Base-by-base conservation (phyloP, 257 asterid genomes). In the Plantago ovata region DNA sequence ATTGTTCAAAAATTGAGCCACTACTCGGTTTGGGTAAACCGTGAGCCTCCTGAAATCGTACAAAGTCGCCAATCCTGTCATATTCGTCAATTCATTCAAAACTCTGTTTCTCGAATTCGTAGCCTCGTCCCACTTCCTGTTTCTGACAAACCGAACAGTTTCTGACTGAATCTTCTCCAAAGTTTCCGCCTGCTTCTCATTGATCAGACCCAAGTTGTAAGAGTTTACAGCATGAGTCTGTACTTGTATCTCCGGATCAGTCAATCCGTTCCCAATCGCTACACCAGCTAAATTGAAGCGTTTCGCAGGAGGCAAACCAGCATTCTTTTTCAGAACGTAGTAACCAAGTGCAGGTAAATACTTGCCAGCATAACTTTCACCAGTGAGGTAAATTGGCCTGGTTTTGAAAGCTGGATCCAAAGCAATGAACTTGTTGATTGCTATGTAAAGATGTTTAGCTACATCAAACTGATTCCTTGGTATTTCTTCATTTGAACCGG, bases 281-380 rank as follows among this genome's bases (percentile, higher is more conserved):
- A 92, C 68, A 0, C 98, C 98, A 4, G 56, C 78, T 15, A 88
- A 57, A 33, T 92, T 88, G 28, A 92, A 56, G 32, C 72, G 69
- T 0, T 60, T 55, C 3, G 59, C 54, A 6, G 13, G 33, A 0
- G 87, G 74, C 62, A 72, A 76, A 16, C 39, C n/a, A 0, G 79
- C 77, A 36, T 84, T 89, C 42, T 43, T 66, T 65, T 71, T 82
- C 56, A 87, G 10, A 1, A 77, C 72, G 57, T 84, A 74, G 55
- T 78, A 79, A 5, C 87, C 98, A n/a, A 87, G 70, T 10, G 81
- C 78, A 1, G 98, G 96, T 38, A 79, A 71, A 53, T 87, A 91
- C 69, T 90, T 90, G 3, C 96, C 95, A 7, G 95, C 98, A 60
- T 87, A 87, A 60, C 94, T 87, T 69, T 90, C 94, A 0, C 98